phyloP scores from a whole-genome alignment of 202 grass and related monocot genomes.

The Schoenoplectus tabernaemontani region DNA sequence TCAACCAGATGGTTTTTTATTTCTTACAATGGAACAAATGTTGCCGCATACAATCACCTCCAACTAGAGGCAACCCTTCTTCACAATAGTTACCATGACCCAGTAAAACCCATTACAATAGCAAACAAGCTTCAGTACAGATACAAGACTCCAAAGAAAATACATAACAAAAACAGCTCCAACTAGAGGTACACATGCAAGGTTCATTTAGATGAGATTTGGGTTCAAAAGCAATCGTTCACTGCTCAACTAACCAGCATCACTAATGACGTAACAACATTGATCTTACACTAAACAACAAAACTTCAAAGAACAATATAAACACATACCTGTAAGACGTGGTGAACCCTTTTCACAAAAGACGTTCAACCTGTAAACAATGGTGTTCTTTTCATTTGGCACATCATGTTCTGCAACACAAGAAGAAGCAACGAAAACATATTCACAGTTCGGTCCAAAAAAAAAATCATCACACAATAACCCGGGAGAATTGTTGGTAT shows the following conservation, averaged over 20 bases:
- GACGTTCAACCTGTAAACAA: slow-evolving; percentile 63
- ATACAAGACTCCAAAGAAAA: background rate
- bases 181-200: background rate
- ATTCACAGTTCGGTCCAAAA: background rate
- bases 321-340: slow-evolving; percentile 57
- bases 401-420: slow-evolving; percentile 60
- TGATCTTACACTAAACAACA: background rate
- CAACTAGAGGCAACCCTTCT: background rate
- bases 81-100: background rate
- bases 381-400: slow-evolving; percentile 91
- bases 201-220: no score
- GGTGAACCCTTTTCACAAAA: slow-evolving; percentile 50
- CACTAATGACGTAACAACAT: background rate
- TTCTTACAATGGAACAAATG: background rate
- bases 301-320: slow-evolving; percentile 21
- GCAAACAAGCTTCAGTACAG: background rate
- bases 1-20: background rate
- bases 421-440: background rate
- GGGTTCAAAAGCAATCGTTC: background rate
- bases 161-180: background rate
- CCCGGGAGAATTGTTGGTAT: no score
- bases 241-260: background rate
- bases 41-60: background rate
- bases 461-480: no score
- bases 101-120: background rate